Evolutionary conservation across 345 rosid species (phyloP).

Genomic region (Noccaea caerulescens): DNA sequence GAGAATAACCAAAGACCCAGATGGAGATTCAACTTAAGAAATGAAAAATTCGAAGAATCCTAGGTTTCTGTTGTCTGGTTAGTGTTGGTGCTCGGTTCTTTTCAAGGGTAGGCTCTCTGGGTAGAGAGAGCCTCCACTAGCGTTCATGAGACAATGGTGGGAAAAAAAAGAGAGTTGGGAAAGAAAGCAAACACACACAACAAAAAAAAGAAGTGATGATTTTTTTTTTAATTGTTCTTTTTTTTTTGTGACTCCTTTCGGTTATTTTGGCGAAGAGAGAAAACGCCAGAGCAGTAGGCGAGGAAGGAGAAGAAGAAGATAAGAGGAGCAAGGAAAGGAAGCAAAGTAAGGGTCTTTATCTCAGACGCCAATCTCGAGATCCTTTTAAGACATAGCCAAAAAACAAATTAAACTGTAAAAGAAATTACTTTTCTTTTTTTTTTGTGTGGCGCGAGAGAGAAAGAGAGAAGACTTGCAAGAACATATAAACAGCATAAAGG

Average conservation of each 20-base stretch:
- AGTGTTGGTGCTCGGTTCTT: constrained; percentile 22
- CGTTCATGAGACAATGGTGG: constrained; percentile 52
- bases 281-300: constrained; percentile 38
- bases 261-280: constrained; percentile 22
- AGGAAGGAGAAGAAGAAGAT: constrained; percentile 26
- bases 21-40: constrained; percentile 2
- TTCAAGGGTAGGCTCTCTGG: constrained; percentile 54
- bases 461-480: constrained; percentile 15
- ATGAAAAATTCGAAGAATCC: constrained; percentile 15
- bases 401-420: constrained; percentile 28
- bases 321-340: constrained; percentile 23
- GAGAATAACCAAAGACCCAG: neutral
- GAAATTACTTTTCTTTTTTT: constrained; percentile 2
- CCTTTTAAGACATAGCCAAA: constrained; percentile 32
- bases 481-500: constrained; percentile 23
- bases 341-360: constrained; percentile 43
- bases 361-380: constrained; percentile 53
- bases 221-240: neutral
- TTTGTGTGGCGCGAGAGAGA: constrained; percentile 22
- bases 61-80: constrained; percentile 21
- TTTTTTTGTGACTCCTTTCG: neutral
- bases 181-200: neutral
- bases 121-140: constrained; percentile 56
- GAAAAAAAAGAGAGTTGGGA: constrained; percentile 6
- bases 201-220: neutral